Base-by-base conservation (phyloP, 208 protist species). In the Trypanosoma rangeli region DNA sequence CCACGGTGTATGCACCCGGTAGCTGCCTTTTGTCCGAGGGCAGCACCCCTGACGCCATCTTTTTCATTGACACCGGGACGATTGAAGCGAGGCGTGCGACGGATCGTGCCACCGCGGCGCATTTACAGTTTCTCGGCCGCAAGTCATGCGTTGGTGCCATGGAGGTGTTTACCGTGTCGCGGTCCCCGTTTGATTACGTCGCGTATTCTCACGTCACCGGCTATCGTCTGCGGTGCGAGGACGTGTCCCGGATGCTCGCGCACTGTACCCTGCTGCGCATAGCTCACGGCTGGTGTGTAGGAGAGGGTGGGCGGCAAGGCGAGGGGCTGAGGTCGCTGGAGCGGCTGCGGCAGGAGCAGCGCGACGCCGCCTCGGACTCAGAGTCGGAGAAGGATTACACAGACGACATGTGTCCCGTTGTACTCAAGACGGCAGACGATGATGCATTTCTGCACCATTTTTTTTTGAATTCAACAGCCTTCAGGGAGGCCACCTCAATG, bases 381-480 rank as follows among this genome's bases (percentile, higher is more conserved):
- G 31, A 29, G 3, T 60, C 50, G 22, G 64, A 68, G 31, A 5
- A 29, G 15, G 48, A 37, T 18, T 68, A 49, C 33, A 68, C 52
- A 3, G 64, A 68, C 29, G 64, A 68, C 35, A 68, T 68, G 64
- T 68, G 28, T 29, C 64, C 64, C 42, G 64, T 68, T 15, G 48
- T 50, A 26, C 1, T 68, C 42, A 68, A 68, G 33, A 28, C 5
- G 18, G 28, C 52, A 20, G 33, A 50, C 1, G 64, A 68, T 29
- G 33, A 68, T 59, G n/a, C 12, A 4, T 60, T 60, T 5, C 29
- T 68, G 18, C 64, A 68, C 20, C 49, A 22, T 18, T 60, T 68
- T 60, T 35, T 68, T 26, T 60, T 31, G 35, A 49, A 9, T 22
- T 35, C 44, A 13, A 20, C 7, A 31, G 44, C 18, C n/a, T 68